Base-by-base conservation (phyloP, 257 asterid species). In the Solanum megistacrolobum region DNA sequence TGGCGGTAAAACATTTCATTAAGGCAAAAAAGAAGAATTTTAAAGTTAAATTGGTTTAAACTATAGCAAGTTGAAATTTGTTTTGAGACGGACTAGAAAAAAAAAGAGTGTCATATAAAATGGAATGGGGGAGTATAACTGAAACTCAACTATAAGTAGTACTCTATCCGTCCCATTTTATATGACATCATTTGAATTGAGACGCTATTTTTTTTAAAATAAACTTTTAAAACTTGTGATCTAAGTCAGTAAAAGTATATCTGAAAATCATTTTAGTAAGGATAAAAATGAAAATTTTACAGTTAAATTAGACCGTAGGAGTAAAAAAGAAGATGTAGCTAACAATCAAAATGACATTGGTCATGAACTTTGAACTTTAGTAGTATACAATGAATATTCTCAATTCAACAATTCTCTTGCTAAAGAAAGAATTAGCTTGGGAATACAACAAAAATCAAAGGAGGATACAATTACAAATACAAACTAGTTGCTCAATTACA, bases 181-280 rank as follows among this genome's bases (percentile, higher is more conserved):
- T 7, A 7, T 7, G 65, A 55, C 65, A 18, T 55, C 4, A 18
- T 18, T 16, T 55, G 10, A 18, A 7, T 55, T 55, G n/a, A 55
- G 4, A 18, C 10, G 4, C 2, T 55, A 14, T 16, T 16, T 2
- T 16, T 52, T 1, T 0, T 0, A 2, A 18, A 55, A 55, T 18
- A 6, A 1, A 18, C 10, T 55, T 18, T 18, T 55, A 55, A 7
- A 55, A 55, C 65, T 55, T 55, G 9, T 52, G 9, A 52, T 52
- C 9, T 52, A 52, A 52, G 62, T 52, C 9, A 5, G 9, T 52
- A 16, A 43, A 43, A 43, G 18, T 43, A 43, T 43, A 43, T 43
- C 1, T 55, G n/a, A 18, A 52, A 55, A 55, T 18, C n/a, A 48
- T 48, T 48, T 48, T 5, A 16, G 0, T 48, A 48, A 48, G 23